A percentile compares a stretch with the other conserved stretches of the same genome.
phyloP scores from a whole-genome alignment of 352 stramenopile genomes.

The Phytophthora megakarya region DNA sequence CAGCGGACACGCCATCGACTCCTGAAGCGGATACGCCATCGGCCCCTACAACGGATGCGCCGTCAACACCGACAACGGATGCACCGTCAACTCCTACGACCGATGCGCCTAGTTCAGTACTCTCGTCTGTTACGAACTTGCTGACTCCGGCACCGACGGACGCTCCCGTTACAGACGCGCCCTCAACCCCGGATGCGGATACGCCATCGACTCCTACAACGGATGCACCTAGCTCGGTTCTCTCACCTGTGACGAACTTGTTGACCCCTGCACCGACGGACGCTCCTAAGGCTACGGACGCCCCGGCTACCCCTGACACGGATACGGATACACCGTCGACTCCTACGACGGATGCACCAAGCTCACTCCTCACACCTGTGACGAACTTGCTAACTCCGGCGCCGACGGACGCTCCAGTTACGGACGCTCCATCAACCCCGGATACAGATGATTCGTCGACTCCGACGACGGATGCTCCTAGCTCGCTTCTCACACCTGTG shows the following conservation, averaged over 20 bases:
- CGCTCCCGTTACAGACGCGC: slow-evolving; percentile 5
- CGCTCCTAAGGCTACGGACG: no score
- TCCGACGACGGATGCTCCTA: not conserved
- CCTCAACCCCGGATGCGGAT: slow-evolving; percentile 3
- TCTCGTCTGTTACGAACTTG: slow-evolving; percentile 15
- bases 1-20: not conserved
- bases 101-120: slow-evolving; percentile 6
- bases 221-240: slow-evolving; percentile 5
- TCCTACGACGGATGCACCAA: slow-evolving; percentile 7
- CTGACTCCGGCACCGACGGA: no score
- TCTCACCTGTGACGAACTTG: slow-evolving; percentile 14
- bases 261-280: no score
- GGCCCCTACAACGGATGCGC: not conserved
- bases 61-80: slow-evolving; percentile 7
- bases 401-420: not conserved
- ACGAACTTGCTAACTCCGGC: slow-evolving; percentile 4
- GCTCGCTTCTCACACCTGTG: slow-evolving; percentile 7
- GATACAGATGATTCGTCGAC: not conserved
- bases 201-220: no score
- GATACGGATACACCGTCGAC: slow-evolving; percentile 16
- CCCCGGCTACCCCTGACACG: no score
- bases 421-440: slow-evolving; percentile 8
- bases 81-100: slow-evolving; percentile 19
- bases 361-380: slow-evolving; percentile 6
- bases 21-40: slow-evolving; percentile 8